phyloP scores from a whole-genome alignment of 495 filamentous ascomycete species.

The Opeltia flavorubescens region DNA sequence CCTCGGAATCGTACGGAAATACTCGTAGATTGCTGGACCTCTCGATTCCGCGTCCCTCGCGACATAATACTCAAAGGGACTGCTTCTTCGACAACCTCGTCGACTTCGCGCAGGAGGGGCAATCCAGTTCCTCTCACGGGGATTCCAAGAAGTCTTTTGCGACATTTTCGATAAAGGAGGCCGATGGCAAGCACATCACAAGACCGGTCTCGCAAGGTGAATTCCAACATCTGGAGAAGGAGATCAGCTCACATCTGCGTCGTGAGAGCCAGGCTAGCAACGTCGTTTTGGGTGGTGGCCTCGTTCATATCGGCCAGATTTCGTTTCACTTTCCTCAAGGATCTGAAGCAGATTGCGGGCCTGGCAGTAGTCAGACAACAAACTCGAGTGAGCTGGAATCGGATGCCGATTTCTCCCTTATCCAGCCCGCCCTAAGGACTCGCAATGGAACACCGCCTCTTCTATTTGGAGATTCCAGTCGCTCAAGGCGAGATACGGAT shows the following conservation, averaged over 20 bases:
- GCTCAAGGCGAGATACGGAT: neutral
- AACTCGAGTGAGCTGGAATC: slow-evolving; percentile 1
- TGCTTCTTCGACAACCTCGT: neutral
- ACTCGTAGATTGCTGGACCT: neutral
- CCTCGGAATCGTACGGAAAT: neutral
- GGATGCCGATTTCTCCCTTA: neutral
- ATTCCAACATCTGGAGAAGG: neutral
- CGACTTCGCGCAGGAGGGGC: neutral
- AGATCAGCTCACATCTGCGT: neutral
- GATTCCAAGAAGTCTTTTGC: neutral
- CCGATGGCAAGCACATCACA: slow-evolving; percentile 1
- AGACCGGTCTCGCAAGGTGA: neutral
- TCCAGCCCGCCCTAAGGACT: neutral
- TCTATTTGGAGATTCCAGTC: neutral
- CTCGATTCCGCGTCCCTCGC: neutral
- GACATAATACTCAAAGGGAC: neutral
- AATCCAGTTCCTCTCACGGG: neutral
- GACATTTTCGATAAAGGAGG: neutral
- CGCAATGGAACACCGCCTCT: slow-evolving; percentile 9
- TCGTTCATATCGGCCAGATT: neutral
- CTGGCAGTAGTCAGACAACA: slow-evolving; percentile 8
- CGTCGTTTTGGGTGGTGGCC: neutral
- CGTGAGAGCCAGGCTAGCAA: neutral
- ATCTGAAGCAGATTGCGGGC: slow-evolving; percentile 4
- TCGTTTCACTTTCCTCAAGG: neutral